A percentile compares a stretch with the other conserved stretches of the same genome.
phyloP scores from a whole-genome alignment of 305 asterid species.

The Fraxinus velutina region DNA sequence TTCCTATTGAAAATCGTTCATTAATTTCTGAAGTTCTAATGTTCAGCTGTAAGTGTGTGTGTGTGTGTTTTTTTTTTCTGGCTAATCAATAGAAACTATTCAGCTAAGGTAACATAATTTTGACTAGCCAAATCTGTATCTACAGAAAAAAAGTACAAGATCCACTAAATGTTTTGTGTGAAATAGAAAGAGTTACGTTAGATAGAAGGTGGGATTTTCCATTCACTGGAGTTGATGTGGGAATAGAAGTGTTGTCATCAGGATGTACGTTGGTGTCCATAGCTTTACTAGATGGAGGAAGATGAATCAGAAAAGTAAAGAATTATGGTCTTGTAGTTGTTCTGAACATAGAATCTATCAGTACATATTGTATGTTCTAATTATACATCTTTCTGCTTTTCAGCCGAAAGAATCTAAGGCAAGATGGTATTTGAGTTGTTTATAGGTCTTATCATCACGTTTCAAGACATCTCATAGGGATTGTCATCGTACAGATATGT shows the following conservation, averaged over 20 bases:
- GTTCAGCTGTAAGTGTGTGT: background rate
- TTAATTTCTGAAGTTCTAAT: background rate
- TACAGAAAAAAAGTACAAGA: background rate
- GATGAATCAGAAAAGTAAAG: background rate
- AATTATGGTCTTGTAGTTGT: background rate
- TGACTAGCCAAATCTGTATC: background rate
- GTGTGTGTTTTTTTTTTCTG: background rate
- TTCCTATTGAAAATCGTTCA: background rate
- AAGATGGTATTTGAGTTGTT: background rate
- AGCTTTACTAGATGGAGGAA: background rate
- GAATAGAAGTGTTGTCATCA: background rate
- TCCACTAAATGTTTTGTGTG: background rate
- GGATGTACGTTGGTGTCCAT: background rate
- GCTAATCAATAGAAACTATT: background rate
- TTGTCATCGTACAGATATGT: constrained; percentile 13
- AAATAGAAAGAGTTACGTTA: background rate
- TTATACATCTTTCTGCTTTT: background rate
- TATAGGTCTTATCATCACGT: constrained; percentile 1
- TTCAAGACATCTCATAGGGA: constrained; percentile 10
- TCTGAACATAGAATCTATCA: background rate
- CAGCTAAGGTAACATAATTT: background rate
- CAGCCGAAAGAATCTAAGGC: constrained; percentile 4
- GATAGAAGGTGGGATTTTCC: background rate
- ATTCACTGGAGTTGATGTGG: background rate
- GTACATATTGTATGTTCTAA: background rate